phyloP scores from a whole-genome alignment of 352 stramenopile genomes.

The Elongisporangium prolatum region DNA sequence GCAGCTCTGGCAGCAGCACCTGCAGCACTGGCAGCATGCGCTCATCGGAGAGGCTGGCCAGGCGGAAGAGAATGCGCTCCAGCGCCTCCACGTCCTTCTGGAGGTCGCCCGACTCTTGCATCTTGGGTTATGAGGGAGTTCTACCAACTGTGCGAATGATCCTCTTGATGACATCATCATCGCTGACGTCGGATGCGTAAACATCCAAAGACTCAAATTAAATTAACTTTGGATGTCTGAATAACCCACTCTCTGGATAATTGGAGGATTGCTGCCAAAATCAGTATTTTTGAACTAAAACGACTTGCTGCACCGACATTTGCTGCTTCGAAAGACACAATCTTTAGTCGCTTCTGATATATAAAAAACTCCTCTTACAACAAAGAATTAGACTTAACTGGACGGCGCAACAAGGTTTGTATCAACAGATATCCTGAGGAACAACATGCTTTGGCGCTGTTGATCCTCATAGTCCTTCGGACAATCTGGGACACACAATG shows the following conservation, averaged over 20 bases:
- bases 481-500: no score
- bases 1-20: constrained; percentile 58
- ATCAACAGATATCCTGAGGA: no score
- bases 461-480: no score
- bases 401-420: no score
- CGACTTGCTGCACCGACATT: no score
- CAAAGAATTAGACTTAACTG: no score
- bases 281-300: no score
- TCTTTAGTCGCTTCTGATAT: no score
- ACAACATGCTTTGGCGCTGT: no score
- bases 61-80: constrained; percentile 73
- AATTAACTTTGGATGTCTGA: background rate
- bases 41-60: constrained; percentile 64
- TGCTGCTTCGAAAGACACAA: no score
- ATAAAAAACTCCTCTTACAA: no score
- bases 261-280: background rate
- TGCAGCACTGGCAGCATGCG: constrained; percentile 60
- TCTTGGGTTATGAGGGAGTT: constrained; percentile 1
- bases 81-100: constrained; percentile 60
- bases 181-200: background rate
- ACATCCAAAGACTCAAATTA: background rate
- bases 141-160: background rate
- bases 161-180: constrained; percentile 10
- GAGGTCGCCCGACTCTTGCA: constrained; percentile 14
- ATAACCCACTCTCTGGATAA: background rate